Evolutionary conservation across 2,329 filamentous ascomycete genomes (phyloP).

Genomic region (Penicillium oxalicum): DNA sequence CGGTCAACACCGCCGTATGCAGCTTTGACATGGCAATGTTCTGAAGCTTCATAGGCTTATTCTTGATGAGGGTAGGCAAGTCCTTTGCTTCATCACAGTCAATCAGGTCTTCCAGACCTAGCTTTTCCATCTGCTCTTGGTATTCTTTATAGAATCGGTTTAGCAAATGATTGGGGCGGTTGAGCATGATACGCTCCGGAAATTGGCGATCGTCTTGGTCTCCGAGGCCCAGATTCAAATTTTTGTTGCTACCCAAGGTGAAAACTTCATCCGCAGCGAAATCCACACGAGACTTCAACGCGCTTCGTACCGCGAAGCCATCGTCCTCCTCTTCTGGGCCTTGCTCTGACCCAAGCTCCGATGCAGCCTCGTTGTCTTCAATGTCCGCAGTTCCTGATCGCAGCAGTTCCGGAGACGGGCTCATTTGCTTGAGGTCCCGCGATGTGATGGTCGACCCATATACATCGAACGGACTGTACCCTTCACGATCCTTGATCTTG

Average conservation of each 20-base stretch:
- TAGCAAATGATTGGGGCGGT: slow-evolving; percentile 71
- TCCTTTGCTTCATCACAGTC: slow-evolving; percentile 43
- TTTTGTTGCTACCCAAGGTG: slow-evolving; percentile 94
- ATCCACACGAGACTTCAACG: slow-evolving; percentile 30
- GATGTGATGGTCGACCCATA: slow-evolving; percentile 82
- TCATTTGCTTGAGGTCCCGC: slow-evolving; percentile 52
- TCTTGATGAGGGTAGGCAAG: slow-evolving; percentile 67
- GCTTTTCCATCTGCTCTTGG: slow-evolving; percentile 36
- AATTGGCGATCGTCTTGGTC: slow-evolving; percentile 93
- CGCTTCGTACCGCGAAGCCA: slow-evolving; percentile 28
- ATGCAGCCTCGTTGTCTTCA: slow-evolving; percentile 30
- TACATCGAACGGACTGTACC: slow-evolving; percentile 88
- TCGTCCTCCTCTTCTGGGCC: slow-evolving; percentile 47
- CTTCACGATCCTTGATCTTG: slow-evolving; percentile 92
- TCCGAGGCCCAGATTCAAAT: slow-evolving; percentile 85
- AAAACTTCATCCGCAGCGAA: slow-evolving; percentile 77
- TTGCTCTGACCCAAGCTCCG: slow-evolving; percentile 25
- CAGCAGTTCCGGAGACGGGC: slow-evolving; percentile 34
- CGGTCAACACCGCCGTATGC: slow-evolving; percentile 81
- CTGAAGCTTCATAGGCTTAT: slow-evolving; percentile 66
- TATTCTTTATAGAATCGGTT: slow-evolving; percentile 67
- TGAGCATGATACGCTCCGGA: slow-evolving; percentile 73
- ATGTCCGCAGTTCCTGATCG: slow-evolving; percentile 41
- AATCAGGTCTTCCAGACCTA: slow-evolving; percentile 16
- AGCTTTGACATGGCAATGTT: slow-evolving; percentile 86